These are phyloP conservation scores for Maudiozyma humilis DNA, from an alignment of 1,139 yeast species.

Conservation along the genomic window DNA sequence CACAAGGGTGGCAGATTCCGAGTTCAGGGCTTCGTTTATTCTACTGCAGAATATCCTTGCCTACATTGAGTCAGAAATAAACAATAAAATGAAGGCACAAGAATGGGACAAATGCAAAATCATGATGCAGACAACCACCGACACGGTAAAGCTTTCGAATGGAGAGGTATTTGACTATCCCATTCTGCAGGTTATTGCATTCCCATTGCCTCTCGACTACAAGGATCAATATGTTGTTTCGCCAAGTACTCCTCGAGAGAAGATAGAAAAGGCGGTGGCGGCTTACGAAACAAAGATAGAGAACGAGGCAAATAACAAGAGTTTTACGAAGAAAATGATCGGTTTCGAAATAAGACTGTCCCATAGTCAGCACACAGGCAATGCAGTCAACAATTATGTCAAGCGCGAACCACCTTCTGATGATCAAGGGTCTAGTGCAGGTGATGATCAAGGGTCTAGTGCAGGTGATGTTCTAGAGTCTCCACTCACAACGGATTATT, in stretches of 20 bases:
- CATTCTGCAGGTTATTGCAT: slow-evolving; percentile 26
- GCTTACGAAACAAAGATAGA: slow-evolving; percentile 6
- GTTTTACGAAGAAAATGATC: slow-evolving; percentile 7
- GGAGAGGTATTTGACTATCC: slow-evolving; percentile 18
- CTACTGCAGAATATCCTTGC: slow-evolving; percentile 47
- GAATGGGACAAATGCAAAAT: slow-evolving; percentile 23
- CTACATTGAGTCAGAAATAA: slow-evolving; percentile 32
- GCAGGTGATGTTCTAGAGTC: slow-evolving; percentile 19
- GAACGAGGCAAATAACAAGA: background rate
- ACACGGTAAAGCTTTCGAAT: slow-evolving; percentile 13
- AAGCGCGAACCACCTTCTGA: background rate
- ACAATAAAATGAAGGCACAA: slow-evolving; percentile 10
- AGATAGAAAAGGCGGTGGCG: slow-evolving; percentile 10
- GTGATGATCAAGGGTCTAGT: no score
- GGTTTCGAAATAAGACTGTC: slow-evolving; percentile 17
- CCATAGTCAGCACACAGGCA: slow-evolving; percentile 12
- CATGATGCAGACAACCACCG: slow-evolving; percentile 20
- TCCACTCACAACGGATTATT: no score
- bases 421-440: no score
- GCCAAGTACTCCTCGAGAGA: slow-evolving; percentile 12
- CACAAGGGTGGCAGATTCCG: slow-evolving; percentile 56
- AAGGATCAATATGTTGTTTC: slow-evolving; percentile 16
- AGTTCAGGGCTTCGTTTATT: slow-evolving; percentile 56
- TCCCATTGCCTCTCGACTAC: slow-evolving; percentile 24
- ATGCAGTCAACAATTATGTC: slow-evolving; percentile 9